phyloP scores from a whole-genome alignment of 371 early-diverging fungal species.

The Lichtheimia ramosa region DNA sequence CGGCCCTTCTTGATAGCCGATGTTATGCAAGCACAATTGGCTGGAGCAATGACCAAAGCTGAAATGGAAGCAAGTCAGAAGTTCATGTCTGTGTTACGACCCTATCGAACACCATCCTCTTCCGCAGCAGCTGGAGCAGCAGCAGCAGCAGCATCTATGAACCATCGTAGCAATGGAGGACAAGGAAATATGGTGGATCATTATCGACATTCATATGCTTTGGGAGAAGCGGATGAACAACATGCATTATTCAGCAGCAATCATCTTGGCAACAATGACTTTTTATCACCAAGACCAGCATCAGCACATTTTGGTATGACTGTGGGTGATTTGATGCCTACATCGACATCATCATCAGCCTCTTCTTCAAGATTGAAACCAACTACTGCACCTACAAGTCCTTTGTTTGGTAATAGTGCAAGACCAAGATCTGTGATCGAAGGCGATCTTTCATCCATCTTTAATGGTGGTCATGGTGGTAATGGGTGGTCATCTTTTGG shows the following conservation, averaged over 20 bases:
- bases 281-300: slow-evolving; percentile 3
- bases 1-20: slow-evolving; percentile 17
- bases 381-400: slow-evolving; percentile 8
- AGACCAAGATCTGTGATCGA: slow-evolving; percentile 52
- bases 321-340: neutral
- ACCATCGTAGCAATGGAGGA: slow-evolving; percentile 18
- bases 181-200: slow-evolving; percentile 23
- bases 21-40: slow-evolving; percentile 54
- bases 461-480: slow-evolving; percentile 14
- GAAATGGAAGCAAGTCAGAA: slow-evolving; percentile 61
- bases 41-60: slow-evolving; percentile 61
- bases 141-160: neutral
- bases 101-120: slow-evolving; percentile 29
- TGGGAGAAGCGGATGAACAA: slow-evolving; percentile 54
- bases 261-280: slow-evolving; percentile 2
- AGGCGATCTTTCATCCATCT: slow-evolving; percentile 46
- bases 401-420: slow-evolving; percentile 4
- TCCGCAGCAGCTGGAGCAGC: slow-evolving; percentile 27
- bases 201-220: slow-evolving; percentile 72
- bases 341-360: neutral
- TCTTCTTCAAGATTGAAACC: slow-evolving; percentile 2
- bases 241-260: neutral
- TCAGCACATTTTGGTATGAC: slow-evolving; percentile 1
- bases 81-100: slow-evolving; percentile 45
- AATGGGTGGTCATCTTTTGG: slow-evolving; percentile 3